phyloP scores from a whole-genome alignment of 331 rosid species.

The Malus hybrid region DNA sequence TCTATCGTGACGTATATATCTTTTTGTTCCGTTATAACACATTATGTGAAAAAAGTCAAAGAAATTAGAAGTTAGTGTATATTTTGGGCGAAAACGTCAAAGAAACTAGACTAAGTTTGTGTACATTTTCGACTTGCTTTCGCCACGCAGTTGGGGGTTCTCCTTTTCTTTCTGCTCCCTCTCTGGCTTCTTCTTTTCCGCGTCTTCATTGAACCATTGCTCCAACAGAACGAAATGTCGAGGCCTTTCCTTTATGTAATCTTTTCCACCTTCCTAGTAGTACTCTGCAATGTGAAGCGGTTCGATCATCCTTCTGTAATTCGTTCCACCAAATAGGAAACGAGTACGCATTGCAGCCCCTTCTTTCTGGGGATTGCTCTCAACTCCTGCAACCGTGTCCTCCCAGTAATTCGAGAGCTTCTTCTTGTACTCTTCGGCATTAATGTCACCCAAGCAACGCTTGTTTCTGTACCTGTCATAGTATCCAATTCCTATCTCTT shows the following conservation, averaged over 20 bases:
- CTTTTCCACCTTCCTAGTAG: slow-evolving; percentile 16
- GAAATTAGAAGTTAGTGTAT: too few species aligned
- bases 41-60: too few species aligned
- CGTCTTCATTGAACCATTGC: neutral
- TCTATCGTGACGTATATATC: too few species aligned
- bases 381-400: slow-evolving; percentile 38
- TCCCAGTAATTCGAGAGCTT: slow-evolving; percentile 43
- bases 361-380: slow-evolving; percentile 39
- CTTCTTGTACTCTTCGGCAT: slow-evolving; percentile 7
- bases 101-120: too few species aligned
- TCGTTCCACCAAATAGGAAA: slow-evolving; percentile 38
- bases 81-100: too few species aligned
- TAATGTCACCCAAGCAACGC: neutral
- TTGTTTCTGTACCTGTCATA: slow-evolving; percentile 47
- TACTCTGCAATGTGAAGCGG: slow-evolving; percentile 52
- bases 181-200: neutral
- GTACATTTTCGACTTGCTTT: neutral
- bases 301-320: slow-evolving; percentile 54
- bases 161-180: too few species aligned
- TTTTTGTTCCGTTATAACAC: too few species aligned
- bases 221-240: slow-evolving; percentile 30
- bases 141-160: too few species aligned
- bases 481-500: slow-evolving; percentile 24
- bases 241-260: slow-evolving; percentile 30
- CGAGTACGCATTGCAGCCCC: slow-evolving; percentile 8